Evolutionary conservation across 495 filamentous ascomycete species (phyloP).

Genomic region (Immersiella caudata): DNA sequence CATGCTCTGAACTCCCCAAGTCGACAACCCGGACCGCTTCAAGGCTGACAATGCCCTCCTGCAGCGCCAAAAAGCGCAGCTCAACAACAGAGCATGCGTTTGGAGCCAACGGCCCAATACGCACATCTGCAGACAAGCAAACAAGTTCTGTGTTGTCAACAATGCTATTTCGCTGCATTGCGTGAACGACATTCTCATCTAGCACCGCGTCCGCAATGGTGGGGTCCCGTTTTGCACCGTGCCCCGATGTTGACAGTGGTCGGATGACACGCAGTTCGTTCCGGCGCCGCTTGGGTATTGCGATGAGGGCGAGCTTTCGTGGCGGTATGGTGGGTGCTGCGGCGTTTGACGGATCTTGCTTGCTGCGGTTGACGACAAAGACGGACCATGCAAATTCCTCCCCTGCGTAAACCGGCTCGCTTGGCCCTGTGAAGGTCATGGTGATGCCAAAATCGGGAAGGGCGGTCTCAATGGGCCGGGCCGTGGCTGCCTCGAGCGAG

Average conservation of each 20-base stretch:
- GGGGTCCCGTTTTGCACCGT: constrained; percentile 30
- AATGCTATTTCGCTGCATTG: constrained; percentile 73
- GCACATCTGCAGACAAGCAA: constrained; percentile 79
- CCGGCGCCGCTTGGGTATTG: constrained; percentile 74
- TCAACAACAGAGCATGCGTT: constrained; percentile 80
- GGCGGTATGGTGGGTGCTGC: constrained; percentile 43
- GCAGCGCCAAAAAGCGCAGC: constrained; percentile 76
- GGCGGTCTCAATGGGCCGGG: constrained; percentile 48
- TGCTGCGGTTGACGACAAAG: constrained; percentile 83
- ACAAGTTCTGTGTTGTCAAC: constrained; percentile 76
- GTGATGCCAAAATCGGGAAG: constrained; percentile 69
- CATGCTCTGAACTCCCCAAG: constrained; percentile 75
- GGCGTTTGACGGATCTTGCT: constrained; percentile 21
- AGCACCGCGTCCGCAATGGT: constrained; percentile 73
- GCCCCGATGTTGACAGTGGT: constrained; percentile 48
- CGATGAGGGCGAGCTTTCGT: constrained; percentile 79
- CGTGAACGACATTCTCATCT: constrained; percentile 82
- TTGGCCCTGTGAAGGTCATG: constrained; percentile 69
- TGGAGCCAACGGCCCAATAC: constrained; percentile 76
- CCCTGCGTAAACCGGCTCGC: constrained; percentile 59
- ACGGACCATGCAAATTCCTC: constrained; percentile 83
- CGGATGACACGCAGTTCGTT: constrained; percentile 63
- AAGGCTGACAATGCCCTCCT: constrained; percentile 71
- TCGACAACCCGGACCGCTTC: constrained; percentile 85
- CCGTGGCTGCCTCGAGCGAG: constrained; percentile 50